Base-by-base conservation (phyloP, 1,284 basidiomycete genomes). In the Ganoderma sinense region DNA sequence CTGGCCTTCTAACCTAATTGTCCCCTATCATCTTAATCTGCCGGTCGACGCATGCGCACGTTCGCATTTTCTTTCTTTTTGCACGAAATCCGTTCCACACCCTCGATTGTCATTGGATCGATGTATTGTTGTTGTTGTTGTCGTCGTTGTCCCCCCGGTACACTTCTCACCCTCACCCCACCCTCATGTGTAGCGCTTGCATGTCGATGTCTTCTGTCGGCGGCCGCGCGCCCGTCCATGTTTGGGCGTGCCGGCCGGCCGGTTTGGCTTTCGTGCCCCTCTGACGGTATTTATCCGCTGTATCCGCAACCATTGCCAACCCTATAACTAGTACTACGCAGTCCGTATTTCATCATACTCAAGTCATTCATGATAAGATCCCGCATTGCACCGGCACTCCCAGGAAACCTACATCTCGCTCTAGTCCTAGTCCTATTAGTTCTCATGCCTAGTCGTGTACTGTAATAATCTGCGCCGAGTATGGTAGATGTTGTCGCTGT, bases 241-340 rank as follows among this genome's bases (percentile, higher is more conserved):
- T 13, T 20, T 48, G 45, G 41, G n/a, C 45, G 45, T 20, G 40
- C 23, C 36, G 39, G 59, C n/a, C 40, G 39, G 18, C 36, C 40
- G 23, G 26, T 62, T 40, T 53, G 36, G 45, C 65, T 31, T 69
- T 59, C n/a, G 36, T 29, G 23, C 48, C 33, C 45, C 11, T 53
- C 62, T 62, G 29, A 65, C 65, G 68, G 69, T 75, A 74, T 75
- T 74, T 75, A 75, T 74, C 67, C 67, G 31, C 66, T 71, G 71
- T 75, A 67, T 72, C 68, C 61, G 48, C 45, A 23, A 33, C 65
- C 36, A 62, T 62, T 14, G 29, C 23, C 40, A 26, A 23, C 45
- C 23, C 48, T 53, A 53, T 53, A 26, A 53, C 48, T 53, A 53
- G 23, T 14, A 53, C 23, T 53, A 53, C 48, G 48, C 48, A 53